Percentiles rank a stretch among this genome's conserved stretches.
Conservation (phyloP, 2,329 filamentous ascomycete genomes). For the Orbilia blumenaviensis region DNA sequence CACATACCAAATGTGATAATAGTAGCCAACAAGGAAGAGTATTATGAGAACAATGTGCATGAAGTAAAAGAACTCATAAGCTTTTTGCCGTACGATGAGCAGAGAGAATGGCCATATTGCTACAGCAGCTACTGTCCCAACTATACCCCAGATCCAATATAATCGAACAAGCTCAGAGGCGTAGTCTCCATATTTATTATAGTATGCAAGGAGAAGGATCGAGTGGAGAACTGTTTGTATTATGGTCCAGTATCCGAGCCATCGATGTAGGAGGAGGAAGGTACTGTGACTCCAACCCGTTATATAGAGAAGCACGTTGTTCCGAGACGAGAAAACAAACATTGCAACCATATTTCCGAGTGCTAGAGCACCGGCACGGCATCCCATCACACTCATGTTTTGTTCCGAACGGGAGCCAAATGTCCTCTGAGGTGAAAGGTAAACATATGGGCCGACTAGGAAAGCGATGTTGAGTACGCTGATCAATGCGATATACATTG, state of each 20-base stretch:
- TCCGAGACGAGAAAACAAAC: slow-evolving; percentile 60
- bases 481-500: slow-evolving; percentile 60
- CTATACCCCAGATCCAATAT: slow-evolving; percentile 61
- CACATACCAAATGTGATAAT: slow-evolving; percentile 61
- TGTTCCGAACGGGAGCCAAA: slow-evolving; percentile 57
- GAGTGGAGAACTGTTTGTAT: slow-evolving; percentile 59
- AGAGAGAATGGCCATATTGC: slow-evolving; percentile 58
- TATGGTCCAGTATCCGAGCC: slow-evolving; percentile 58
- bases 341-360: slow-evolving; percentile 60
- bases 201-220: slow-evolving; percentile 59
- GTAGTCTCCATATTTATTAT: slow-evolving; percentile 56
- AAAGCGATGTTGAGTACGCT: slow-evolving; percentile 60
- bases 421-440: slow-evolving; percentile 58
- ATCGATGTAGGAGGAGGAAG: slow-evolving; percentile 61
- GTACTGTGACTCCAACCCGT: slow-evolving; percentile 61
- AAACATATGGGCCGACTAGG: slow-evolving; percentile 56
- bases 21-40: slow-evolving; percentile 60
- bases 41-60: slow-evolving; percentile 59
- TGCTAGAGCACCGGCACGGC: slow-evolving; percentile 57
- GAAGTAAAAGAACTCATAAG: slow-evolving; percentile 60
- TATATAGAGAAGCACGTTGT: slow-evolving; percentile 60
- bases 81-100: slow-evolving; percentile 57
- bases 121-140: slow-evolving; percentile 58
- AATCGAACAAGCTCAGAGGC: slow-evolving; percentile 54
- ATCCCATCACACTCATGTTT: slow-evolving; percentile 59